phyloP scores from a whole-genome alignment of 768 basidiomycete species.

The Astraeus odoratus region DNA sequence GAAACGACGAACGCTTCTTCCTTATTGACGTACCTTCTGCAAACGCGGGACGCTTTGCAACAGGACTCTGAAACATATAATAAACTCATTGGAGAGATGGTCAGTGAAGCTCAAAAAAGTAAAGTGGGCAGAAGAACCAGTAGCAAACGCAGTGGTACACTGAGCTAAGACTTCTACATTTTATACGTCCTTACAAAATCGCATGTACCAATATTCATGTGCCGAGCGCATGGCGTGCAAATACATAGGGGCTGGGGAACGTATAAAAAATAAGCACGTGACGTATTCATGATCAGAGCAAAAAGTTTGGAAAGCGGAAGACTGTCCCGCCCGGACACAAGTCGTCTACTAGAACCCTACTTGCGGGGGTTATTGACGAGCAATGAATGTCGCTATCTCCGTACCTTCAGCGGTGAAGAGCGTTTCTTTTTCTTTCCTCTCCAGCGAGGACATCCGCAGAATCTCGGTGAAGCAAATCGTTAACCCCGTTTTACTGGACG shows the following conservation, averaged over 20 bases:
- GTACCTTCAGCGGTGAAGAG: constrained; percentile 79
- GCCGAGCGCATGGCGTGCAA: too few relatives aligned
- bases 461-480: constrained; percentile 98
- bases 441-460: constrained; percentile 77
- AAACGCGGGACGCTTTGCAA: constrained; percentile 73
- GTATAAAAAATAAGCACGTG: too few relatives aligned
- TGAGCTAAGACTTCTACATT: constrained; percentile 21
- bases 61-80: constrained; percentile 90
- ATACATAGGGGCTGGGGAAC: too few relatives aligned
- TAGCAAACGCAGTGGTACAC: constrained; percentile 45
- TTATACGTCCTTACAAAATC: too few relatives aligned
- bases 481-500: constrained; percentile 89
- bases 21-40: constrained; percentile 74
- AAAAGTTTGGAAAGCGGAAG: too few relatives aligned
- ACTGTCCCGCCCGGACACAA: neutral
- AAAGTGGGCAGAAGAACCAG: constrained; percentile 57
- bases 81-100: constrained; percentile 82
- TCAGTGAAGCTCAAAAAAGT: constrained; percentile 85
- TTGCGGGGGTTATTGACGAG: neutral
- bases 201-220: too few relatives aligned
- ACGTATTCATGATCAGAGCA: neutral
- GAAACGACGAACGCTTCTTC: constrained; percentile 73
- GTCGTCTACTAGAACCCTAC: neutral
- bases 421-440: constrained; percentile 90
- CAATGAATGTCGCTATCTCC: constrained; percentile 88